phyloP scores from a whole-genome alignment of 441 rosid genomes.

The Gossypium gossypioides region DNA sequence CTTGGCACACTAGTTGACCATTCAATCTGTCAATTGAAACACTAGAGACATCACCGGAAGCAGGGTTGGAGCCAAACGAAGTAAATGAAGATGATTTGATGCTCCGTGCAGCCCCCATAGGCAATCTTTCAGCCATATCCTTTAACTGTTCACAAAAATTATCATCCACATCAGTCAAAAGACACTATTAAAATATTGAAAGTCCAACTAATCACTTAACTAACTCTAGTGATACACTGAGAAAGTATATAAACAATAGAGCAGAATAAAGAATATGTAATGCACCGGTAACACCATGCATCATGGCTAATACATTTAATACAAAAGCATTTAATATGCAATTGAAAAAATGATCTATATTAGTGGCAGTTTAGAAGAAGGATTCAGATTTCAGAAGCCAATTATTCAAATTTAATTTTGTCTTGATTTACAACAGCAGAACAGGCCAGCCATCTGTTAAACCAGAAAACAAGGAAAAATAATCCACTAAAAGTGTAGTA shows the following conservation, averaged over 20 bases:
- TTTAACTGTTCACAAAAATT: slow-evolving; percentile 40
- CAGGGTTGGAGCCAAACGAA: slow-evolving; percentile 45
- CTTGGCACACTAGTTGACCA: slow-evolving; percentile 37
- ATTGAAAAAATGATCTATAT: neutral
- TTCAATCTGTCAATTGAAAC: slow-evolving; percentile 37
- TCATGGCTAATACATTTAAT: neutral
- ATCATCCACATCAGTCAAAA: slow-evolving; percentile 1
- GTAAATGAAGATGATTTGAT: slow-evolving; percentile 47
- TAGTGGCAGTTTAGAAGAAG: neutral
- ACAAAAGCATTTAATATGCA: neutral
- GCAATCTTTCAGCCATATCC: slow-evolving; percentile 87
- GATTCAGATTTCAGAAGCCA: neutral
- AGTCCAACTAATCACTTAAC: neutral
- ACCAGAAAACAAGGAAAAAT: neutral
- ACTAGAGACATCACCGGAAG: slow-evolving; percentile 39
- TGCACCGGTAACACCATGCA: neutral
- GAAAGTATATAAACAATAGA: neutral
- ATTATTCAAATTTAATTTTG: neutral
- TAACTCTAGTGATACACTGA: neutral
- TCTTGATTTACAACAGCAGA: neutral
- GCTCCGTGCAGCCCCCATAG: slow-evolving; percentile 52
- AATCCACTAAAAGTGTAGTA: neutral
- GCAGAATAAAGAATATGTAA: neutral
- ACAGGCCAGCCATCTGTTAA: neutral
- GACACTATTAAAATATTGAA: neutral